Base-by-base conservation (phyloP, 179 eudicot genomes). In the Camellia oleifera region DNA sequence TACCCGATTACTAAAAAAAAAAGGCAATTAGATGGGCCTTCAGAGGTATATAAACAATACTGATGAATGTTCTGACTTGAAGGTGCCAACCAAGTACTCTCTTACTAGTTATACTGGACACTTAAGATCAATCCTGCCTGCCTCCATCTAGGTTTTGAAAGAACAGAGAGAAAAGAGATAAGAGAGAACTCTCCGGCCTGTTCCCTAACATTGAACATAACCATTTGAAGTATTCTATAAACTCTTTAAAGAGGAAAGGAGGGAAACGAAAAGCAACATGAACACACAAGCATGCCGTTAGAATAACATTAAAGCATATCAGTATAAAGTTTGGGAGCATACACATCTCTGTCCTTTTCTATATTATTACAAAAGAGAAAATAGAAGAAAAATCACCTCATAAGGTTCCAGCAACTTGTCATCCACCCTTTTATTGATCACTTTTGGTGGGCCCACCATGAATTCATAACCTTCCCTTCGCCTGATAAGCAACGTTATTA, bases 391-490 rank as follows among this genome's bases (percentile, higher is more conserved):
- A 72, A 74, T 84, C 72, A 96, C 98, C 99, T 96, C 99, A 78
- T 76, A 94, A 69, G 99, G 99, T 84, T 96, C 32, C 56, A 79
- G 79, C 87, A 92, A 74, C 80, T 92, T 81, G 83, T 92, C 99
- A 77, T 91, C 79, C 80, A 90, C 89, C 80, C 5, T 92, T 81
- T 94, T 96, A 83, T 90, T 96, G 76, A 96, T 96, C 65, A 96
- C 99, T 89, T 94, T 96, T 18, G 99, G 98, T 4, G 99, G 99
- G 79, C 99, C 99, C 83, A 96, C 99, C 99, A 96, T 96, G 86
- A 94, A 94, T 84, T 96, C 99, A 65, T 86, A 94, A 76, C 94
- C 95, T 91, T 96, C 99, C 85, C 99, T 87, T 82, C 99, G 88
- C 99, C 99, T 96, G 87, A 78, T 74, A 69, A 26, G 62, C 72